These are phyloP conservation scores for Cutaneotrichosporon spelunceum DNA, from an alignment of 1,284 basidiomycete species.

Conservation along the genomic window DNA sequence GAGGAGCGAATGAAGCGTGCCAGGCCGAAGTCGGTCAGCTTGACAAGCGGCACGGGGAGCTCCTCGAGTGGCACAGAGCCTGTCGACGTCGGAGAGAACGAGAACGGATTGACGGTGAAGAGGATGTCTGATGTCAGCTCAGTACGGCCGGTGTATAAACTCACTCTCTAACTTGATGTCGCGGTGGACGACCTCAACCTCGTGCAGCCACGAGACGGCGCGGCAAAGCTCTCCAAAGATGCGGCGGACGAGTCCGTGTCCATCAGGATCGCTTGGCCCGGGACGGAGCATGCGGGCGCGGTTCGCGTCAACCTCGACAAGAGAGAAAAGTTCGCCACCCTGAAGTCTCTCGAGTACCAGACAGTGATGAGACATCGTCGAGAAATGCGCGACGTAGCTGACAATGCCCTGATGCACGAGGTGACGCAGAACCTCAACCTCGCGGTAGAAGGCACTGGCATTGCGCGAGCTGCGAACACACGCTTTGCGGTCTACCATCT, in stretches of 20 bases:
- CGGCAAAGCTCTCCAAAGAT: slow-evolving; percentile 76
- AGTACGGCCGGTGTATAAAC: slow-evolving; percentile 41
- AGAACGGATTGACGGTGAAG: slow-evolving; percentile 55
- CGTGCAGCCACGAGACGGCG: slow-evolving; percentile 86
- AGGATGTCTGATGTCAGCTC: slow-evolving; percentile 58
- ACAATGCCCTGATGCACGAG: slow-evolving; percentile 82
- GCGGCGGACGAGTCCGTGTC: slow-evolving; percentile 59
- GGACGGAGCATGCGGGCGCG: slow-evolving; percentile 51
- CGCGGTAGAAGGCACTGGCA: slow-evolving; percentile 76
- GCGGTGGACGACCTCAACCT: slow-evolving; percentile 79
- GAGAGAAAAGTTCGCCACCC: slow-evolving; percentile 80
- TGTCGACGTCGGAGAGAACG: slow-evolving; percentile 39
- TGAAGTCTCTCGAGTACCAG: slow-evolving; percentile 73
- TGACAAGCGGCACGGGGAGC: slow-evolving; percentile 64
- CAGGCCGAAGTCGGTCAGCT: slow-evolving; percentile 86
- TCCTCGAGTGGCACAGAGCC: slow-evolving; percentile 48
- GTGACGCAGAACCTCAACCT: slow-evolving; percentile 81
- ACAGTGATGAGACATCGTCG: slow-evolving; percentile 70
- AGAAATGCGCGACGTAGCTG: slow-evolving; percentile 68
- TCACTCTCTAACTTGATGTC: slow-evolving; percentile 92
- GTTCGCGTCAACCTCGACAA: slow-evolving; percentile 65
- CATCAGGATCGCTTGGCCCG: slow-evolving; percentile 25
- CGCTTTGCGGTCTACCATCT: slow-evolving; percentile 67
- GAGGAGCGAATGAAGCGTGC: slow-evolving; percentile 75
- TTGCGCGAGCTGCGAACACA: slow-evolving; percentile 65